These are phyloP conservation scores for Orbilia ellipsospora DNA, from an alignment of 2,329 filamentous ascomycete genomes.

Conservation along the genomic window DNA sequence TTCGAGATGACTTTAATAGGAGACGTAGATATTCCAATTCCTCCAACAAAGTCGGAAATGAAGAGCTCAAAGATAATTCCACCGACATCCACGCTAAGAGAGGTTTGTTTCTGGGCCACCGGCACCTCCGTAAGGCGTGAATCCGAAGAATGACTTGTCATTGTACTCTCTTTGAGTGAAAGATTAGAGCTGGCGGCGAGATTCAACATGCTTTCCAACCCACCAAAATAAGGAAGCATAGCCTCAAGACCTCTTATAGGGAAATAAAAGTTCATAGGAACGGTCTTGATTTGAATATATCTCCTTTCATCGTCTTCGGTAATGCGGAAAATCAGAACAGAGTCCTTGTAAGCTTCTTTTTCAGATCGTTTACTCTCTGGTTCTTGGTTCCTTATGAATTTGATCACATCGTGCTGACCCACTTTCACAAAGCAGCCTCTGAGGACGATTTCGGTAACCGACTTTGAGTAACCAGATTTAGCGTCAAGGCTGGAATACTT, in stretches of 20 bases:
- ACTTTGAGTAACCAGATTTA: slow-evolving; percentile 70
- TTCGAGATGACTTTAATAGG: slow-evolving; percentile 73
- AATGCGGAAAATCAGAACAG: slow-evolving; percentile 60
- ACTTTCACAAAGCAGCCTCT: slow-evolving; percentile 68
- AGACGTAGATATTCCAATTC: slow-evolving; percentile 80
- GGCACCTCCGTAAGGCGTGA: slow-evolving; percentile 61
- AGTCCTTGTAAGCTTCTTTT: background rate
- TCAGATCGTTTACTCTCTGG: background rate
- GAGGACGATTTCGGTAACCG: slow-evolving; percentile 70
- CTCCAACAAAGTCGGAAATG: slow-evolving; percentile 79
- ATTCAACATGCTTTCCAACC: slow-evolving; percentile 88
- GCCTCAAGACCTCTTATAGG: slow-evolving; percentile 86
- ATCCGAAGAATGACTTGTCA: slow-evolving; percentile 65
- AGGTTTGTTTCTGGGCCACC: slow-evolving; percentile 74
- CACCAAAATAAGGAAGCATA: slow-evolving; percentile 87
- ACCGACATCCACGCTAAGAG: slow-evolving; percentile 69
- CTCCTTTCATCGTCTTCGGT: slow-evolving; percentile 66
- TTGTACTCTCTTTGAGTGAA: slow-evolving; percentile 63
- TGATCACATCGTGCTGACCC: slow-evolving; percentile 26
- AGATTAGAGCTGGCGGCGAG: slow-evolving; percentile 61
- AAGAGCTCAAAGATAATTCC: slow-evolving; percentile 80
- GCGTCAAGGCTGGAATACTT: slow-evolving; percentile 62
- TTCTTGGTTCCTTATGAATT: slow-evolving; percentile 19
- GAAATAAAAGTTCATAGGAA: slow-evolving; percentile 79
- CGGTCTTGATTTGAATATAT: slow-evolving; percentile 75